Evolutionary conservation across 768 basidiomycete species (phyloP).

Genomic region (Termitomyces sp.): DNA sequence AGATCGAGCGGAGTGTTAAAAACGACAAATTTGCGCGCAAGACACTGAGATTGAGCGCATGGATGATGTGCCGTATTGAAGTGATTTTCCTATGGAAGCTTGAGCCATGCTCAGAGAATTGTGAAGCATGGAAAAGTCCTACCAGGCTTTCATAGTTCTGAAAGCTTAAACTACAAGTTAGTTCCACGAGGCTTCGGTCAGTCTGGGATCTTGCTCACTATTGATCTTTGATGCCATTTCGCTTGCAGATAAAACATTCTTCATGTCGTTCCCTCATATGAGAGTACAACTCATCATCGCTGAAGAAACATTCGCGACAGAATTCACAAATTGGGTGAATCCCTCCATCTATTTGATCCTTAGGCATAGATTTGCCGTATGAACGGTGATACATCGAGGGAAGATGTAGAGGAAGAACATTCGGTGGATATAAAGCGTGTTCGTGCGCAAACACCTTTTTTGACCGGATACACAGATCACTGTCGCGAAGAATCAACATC

Average conservation of each 20-base stretch:
- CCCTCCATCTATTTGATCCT: slow-evolving; percentile 66
- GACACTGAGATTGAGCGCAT: slow-evolving; percentile 71
- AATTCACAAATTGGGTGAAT: slow-evolving; percentile 83
- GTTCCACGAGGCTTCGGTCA: not conserved
- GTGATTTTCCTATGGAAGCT: slow-evolving; percentile 58
- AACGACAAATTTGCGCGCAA: slow-evolving; percentile 90
- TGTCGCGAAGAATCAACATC: slow-evolving; percentile 26
- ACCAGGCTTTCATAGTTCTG: slow-evolving; percentile 76
- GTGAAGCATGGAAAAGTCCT: slow-evolving; percentile 20
- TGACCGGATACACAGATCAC: slow-evolving; percentile 81
- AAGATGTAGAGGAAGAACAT: slow-evolving; percentile 62
- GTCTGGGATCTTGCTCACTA: slow-evolving; percentile 57
- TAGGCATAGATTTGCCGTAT: slow-evolving; percentile 34
- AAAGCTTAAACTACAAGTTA: slow-evolving; percentile 48
- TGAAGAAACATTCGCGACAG: slow-evolving; percentile 89
- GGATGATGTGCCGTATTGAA: slow-evolving; percentile 75
- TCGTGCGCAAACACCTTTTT: slow-evolving; percentile 98
- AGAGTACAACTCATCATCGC: slow-evolving; percentile 88
- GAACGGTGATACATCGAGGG: slow-evolving; percentile 59
- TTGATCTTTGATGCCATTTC: slow-evolving; percentile 73
- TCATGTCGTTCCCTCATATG: slow-evolving; percentile 95
- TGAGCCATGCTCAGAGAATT: slow-evolving; percentile 2
- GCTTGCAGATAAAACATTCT: slow-evolving; percentile 94
- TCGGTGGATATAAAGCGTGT: slow-evolving; percentile 76
- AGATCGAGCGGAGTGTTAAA: slow-evolving; percentile 87